Percentiles rank a stretch among this genome's conserved stretches.
These are phyloP conservation scores for Microcos paniculata DNA, from an alignment of 345 rosid species.

Conservation along the genomic window DNA sequence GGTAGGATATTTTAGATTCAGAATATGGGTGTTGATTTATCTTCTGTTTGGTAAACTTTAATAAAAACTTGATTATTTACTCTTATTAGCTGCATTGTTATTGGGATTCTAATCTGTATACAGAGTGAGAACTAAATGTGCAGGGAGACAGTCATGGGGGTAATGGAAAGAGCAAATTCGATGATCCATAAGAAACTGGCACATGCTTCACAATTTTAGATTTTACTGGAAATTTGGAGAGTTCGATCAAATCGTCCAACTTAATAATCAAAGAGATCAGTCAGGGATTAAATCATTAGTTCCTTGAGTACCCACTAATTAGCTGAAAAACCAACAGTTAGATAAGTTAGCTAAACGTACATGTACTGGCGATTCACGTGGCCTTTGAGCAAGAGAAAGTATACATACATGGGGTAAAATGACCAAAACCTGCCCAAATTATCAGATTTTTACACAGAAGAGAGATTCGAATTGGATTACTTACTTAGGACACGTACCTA, in stretches of 20 bases:
- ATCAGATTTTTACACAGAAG: background rate
- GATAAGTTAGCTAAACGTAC: background rate
- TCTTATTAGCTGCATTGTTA: too few relatives aligned
- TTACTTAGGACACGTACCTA: too few relatives aligned
- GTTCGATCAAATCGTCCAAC: background rate
- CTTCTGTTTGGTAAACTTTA: too few relatives aligned
- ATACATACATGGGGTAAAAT: background rate
- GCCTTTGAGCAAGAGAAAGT: background rate
- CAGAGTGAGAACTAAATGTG: too few relatives aligned
- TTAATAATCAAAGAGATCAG: background rate
- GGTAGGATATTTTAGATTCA: too few relatives aligned
- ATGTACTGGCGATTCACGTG: background rate
- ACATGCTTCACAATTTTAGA: background rate
- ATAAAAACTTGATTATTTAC: too few relatives aligned
- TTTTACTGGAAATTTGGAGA: background rate
- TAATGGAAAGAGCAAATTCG: background rate
- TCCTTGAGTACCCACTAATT: background rate
- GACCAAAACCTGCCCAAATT: background rate
- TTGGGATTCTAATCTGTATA: too few relatives aligned
- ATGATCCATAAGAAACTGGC: background rate
- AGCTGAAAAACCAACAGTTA: background rate
- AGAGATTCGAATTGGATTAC: too few relatives aligned
- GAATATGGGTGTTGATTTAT: too few relatives aligned
- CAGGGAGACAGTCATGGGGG: too few relatives aligned
- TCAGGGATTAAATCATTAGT: background rate